Evolutionary conservation across 2,329 filamentous ascomycete species (phyloP).

Genomic region (Harringtonia lauricola): DNA sequence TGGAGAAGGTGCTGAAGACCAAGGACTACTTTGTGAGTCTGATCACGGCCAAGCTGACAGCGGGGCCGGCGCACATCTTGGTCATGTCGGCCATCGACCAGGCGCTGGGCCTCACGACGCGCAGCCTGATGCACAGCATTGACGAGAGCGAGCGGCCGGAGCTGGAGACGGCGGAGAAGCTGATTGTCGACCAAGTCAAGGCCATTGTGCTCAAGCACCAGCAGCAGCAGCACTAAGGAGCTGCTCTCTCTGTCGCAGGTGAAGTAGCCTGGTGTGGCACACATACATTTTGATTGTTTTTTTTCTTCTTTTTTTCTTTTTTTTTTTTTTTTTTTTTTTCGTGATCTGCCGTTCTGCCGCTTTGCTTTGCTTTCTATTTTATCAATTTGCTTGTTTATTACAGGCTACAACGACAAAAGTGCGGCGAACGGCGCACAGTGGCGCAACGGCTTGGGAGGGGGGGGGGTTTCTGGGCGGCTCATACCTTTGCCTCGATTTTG

Average conservation of each 20-base stretch:
- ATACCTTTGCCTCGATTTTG: no score
- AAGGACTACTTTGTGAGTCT: constrained; percentile 33
- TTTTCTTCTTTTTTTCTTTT: background rate
- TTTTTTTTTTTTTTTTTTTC: background rate
- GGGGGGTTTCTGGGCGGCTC: no score
- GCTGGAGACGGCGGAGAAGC: constrained; percentile 19
- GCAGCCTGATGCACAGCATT: constrained; percentile 21
- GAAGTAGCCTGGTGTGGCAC: no score
- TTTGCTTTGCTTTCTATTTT: background rate
- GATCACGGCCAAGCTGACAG: constrained; percentile 25
- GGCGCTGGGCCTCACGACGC: constrained; percentile 34
- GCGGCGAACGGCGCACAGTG: no score
- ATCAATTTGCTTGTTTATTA: no score
- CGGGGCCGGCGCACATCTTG: constrained; percentile 33
- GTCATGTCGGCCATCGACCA: constrained; percentile 39
- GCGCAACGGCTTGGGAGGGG: no score
- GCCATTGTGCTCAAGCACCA: constrained; percentile 15
- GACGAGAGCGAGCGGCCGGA: constrained; percentile 17
- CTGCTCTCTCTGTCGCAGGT: no score
- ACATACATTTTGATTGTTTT: background rate
- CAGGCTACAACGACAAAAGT: no score
- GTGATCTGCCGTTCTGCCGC: background rate
- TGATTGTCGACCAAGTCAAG: constrained; percentile 18
- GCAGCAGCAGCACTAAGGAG: constrained; percentile 13
- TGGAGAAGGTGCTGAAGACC: constrained; percentile 31